Base-by-base conservation (phyloP, 257 asterid species). In the Parsonsia alboflavescens region DNA sequence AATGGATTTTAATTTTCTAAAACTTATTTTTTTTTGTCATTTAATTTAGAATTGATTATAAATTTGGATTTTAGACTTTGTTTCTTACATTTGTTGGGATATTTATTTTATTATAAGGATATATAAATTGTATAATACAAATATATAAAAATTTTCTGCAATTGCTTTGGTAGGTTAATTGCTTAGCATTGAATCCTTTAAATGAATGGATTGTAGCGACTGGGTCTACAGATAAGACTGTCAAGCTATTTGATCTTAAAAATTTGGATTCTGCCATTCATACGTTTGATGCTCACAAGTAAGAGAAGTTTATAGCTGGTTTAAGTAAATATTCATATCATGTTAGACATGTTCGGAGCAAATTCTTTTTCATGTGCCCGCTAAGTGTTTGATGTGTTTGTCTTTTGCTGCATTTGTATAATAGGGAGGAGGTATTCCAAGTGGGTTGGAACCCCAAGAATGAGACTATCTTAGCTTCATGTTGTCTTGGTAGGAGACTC, bases 391-490 rank as follows among this genome's bases (percentile, higher is more conserved):
- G 42, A 48, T 56, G 33, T 36, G 63, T 64, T 70, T 7, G 63
- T 22, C 36, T 68, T 62, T 45, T 49, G 53, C 45, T 62, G 24
- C 48, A 70, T 30, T 89, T 79, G 98, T 93, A 74, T 91, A 91
- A 87, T 97, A 93, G 80, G 97, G 91, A 65, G 97, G 97, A 17
- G 91, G 98, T n/a, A n/a, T n/a, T n/a, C n/a, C n/a, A n/a, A n/a
- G n/a, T n/a, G n/a, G n/a, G n/a, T n/a, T n/a, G n/a, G 98, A 93
- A 89, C 80, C 98, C 96, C 5, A 91, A 93, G 86, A 88, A 87
- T 16, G 98, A 93, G 87, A 91, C 97, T 62, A 81, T 93, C 82
- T 84, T 93, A 78, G 96, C 97, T 73, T 93, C 98, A 79, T 93
- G 96, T 68, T 93, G 98, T 79, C 96, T 91, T 62, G 97, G 97